Evolutionary conservation across 1,284 basidiomycete genomes (phyloP), one percentile per base, ranked within the genome.

Genomic region (Ustanciosporium gigantosporum): DNA sequence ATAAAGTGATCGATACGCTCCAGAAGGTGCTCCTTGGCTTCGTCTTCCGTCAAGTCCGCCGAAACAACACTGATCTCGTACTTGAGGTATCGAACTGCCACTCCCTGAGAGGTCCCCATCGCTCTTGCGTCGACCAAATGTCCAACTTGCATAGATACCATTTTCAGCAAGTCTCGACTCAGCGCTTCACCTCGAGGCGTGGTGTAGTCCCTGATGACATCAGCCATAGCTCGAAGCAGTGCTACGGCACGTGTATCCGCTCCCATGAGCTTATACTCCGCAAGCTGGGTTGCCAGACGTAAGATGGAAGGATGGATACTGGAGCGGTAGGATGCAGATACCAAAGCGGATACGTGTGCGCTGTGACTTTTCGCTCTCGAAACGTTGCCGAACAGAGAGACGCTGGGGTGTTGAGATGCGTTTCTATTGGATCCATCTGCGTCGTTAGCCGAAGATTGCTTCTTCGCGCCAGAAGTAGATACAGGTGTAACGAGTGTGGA

Each of bases 91-190:
- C 93, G 85, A 65, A 92, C 91, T 0, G 91, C 91, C 73, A 93
- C 93, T 1, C 90, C 91, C 86, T 92, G 91, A 21, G 90, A 90
- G n/a, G 91, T 86, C n/a, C 89, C 89, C 86, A 93, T 88, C 0
- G 90, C 89, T 41, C 92, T 82, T 22, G 89, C 88, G 44, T 88
- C 84, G 15, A 91, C 89, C 15, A 94, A 84, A 79, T 92, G 88
- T 21, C 86, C 87, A 66, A 95, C 94, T 82, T 95, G 92, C 15
- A 90, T 57, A 6, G 60, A 66, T 11, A 77, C 57, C 3, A 48
- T 64, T 15, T 67, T 70, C 23, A 77, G 60, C 19, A 77, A 40
- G 36, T 76, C 73, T 19, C 75, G 58, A 34, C 58, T 74, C 20
- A 77, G 66, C 45, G 69, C 68, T 15, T 73, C 72, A n/a, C 71